Conservation (phyloP, 139 green algal species). For the Tetratostichococcus sp. region DNA sequence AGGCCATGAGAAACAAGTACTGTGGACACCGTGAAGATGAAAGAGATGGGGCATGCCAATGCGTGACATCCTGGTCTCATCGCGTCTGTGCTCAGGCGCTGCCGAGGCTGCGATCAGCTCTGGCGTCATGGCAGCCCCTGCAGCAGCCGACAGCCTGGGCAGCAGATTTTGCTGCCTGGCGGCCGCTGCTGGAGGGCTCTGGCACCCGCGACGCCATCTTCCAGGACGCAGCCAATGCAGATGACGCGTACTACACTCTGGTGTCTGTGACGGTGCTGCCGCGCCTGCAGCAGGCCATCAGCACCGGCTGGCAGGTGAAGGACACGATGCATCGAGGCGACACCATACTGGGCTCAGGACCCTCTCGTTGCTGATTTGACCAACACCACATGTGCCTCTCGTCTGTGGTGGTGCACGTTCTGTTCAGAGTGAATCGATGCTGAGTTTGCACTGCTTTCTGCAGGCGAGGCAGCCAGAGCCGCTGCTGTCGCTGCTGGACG, state of each 20-base stretch:
- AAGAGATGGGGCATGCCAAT: no score
- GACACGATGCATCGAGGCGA: no score
- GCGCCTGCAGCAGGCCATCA: conserved; percentile 56
- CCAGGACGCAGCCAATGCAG: conserved; percentile 7
- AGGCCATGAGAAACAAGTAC: no score
- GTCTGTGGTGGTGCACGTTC: no score
- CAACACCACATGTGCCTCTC: no score
- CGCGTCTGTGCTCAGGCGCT: conserved; percentile 31
- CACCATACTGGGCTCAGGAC: no score
- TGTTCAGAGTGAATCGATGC: no score
- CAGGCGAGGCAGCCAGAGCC: conserved; percentile 62
- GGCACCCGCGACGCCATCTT: conserved; percentile 22
- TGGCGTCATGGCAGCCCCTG: conserved; percentile 62
- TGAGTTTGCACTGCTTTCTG: no score
- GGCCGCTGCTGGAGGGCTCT: conserved; percentile 59
- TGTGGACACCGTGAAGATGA: no score
- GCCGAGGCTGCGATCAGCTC: conserved; percentile 29
- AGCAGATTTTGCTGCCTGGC: conserved; percentile 53
- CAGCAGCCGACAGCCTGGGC: conserved; percentile 31
- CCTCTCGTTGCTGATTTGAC: no score
- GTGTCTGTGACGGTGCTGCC: conserved; percentile 79
- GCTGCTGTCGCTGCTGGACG: conserved; percentile 77
- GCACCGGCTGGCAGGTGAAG: conserved; percentile 66
- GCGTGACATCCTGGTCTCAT: no score
- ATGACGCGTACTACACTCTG: conserved; percentile 71